Evolutionary conservation across 805 yeast species (phyloP), one percentile per base, ranked within the genome.

Genomic region (Brettanomyces anomalus): DNA sequence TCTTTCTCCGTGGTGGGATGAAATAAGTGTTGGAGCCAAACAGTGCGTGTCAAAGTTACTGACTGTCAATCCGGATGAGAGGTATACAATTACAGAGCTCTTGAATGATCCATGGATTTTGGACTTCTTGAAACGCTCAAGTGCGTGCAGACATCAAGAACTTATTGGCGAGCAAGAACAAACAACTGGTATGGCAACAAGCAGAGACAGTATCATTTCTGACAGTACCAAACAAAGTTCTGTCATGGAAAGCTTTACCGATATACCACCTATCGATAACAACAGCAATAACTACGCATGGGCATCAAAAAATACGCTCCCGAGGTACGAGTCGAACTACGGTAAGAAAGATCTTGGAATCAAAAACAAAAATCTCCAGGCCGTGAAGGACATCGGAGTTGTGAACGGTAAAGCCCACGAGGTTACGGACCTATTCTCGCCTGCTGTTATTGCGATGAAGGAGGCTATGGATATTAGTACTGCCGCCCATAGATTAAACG

Each of bases 1-100:
- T 51, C 65, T 85, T 50, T 67, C 77, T 31, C 94, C 94, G 2
- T 85, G 94, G 94, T 85, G 94, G 94, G 94, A 85, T 59, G 93
- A 85, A 49, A 81, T 85, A 32, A 72, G 81, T 39, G 55, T 52
- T 32, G 77, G 73, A 5, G 94, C 93, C 5, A 84, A 82, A 61
- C 68, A 77, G 49, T 74, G 87, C 60, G 86, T 85, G 5, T 62
- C 77, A 3, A 76, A 70, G 46, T 66, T 85, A 47, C 65, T 85
- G 31, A 81, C 87, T 0, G 90, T 85, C 16, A 83, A 82, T 54
- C 87, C 89, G 5, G 61, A 66, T 26, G 64, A 71, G 42, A 66
- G 94, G 43, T 82, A 82, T 55, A 77, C 85, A 7, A 79, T 85
- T 44, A 81, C 81, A 45, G 81, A 84, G 40, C 77, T 85, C 49